Evolutionary conservation across 768 basidiomycete species (phyloP).

Genomic region (Amanita polypyramis): DNA sequence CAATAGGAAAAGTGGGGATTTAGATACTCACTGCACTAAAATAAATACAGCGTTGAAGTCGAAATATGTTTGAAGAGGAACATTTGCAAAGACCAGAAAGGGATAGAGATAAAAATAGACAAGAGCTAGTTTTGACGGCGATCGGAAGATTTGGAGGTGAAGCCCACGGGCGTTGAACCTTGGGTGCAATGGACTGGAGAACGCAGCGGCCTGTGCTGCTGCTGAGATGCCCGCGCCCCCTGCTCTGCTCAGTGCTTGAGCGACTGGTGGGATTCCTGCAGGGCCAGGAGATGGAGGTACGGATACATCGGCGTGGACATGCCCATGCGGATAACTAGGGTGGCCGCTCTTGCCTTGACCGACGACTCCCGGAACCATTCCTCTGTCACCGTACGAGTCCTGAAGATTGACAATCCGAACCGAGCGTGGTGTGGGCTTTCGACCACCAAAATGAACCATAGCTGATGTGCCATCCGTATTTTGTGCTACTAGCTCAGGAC

Average conservation of each 20-base stretch:
- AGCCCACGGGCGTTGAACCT: constrained; percentile 58
- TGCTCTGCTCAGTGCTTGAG: constrained; percentile 30
- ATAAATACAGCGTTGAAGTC: constrained; percentile 87
- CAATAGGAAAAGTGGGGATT: constrained; percentile 8
- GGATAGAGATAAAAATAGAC: constrained; percentile 63
- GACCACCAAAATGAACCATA: constrained; percentile 39
- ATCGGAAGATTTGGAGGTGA: constrained; percentile 58
- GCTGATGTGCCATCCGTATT: constrained; percentile 13
- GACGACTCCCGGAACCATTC: constrained; percentile 14
- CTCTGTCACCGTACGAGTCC: constrained; percentile 27
- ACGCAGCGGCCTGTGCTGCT: constrained; percentile 6
- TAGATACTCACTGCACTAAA: constrained; percentile 63
- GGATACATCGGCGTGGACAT: constrained; percentile 26
- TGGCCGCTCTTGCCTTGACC: constrained; percentile 38
- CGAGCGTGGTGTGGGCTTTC: constrained; percentile 71
- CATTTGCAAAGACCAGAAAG: constrained; percentile 59
- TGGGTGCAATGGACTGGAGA: constrained; percentile 28
- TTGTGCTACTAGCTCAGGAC: constrained; percentile 9
- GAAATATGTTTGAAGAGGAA: constrained; percentile 73
- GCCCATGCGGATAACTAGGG: neutral
- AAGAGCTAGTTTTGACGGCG: constrained; percentile 42
- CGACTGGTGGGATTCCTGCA: constrained; percentile 34
- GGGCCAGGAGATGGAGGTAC: constrained; percentile 39
- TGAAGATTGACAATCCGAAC: constrained; percentile 73
- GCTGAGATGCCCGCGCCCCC: constrained; percentile 21